Evolutionary conservation across 495 filamentous ascomycete species (phyloP), one percentile per base, ranked within the genome.

Genomic region (Oidiodendron maius): DNA sequence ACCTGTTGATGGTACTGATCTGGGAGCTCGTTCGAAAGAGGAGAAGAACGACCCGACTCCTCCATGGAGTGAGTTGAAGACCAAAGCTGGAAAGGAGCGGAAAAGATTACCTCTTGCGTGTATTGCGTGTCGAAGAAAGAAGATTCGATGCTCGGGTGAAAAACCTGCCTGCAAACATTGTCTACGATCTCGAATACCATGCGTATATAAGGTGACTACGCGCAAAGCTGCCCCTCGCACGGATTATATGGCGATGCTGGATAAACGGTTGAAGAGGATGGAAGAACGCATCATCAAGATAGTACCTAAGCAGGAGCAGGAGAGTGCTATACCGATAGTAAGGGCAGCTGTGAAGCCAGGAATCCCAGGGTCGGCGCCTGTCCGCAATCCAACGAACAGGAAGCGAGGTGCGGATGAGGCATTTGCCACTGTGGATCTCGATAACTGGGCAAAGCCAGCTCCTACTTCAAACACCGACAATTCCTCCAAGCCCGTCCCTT

Each of bases 241-340:
- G 13, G 93, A 97, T 64, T 98, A 97, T 65, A 98, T 97, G 93
- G 91, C 91, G 13, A 98, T 96, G 91, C 66, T 97, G 53, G 93
- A 98, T 64, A 94, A 95, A 64, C 73, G 91, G 46, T 63, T 93
- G 48, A 91, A 89, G 69, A 71, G 90, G 44, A 98, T 98, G 93
- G 93, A 98, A 65, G 93, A 98, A 58, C 82, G 91, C 35, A 90
- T 98, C 36, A 94, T 96, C 70, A 96, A 96, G 64, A 84, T 90
- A 45, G 84, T 98, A 15, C 93, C 93, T 4, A 95, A 90, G 58
- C 80, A 89, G 25, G 89, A 93, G 56, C 75, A 78, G 43, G 75
- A 77, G 34, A 63, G 60, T 35, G 59, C 65, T 13, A 34, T 38
- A 24, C 46, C 50, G 0, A 82, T 90, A 38, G 83, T 80, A 9